phyloP scores from a whole-genome alignment of 495 filamentous ascomycete genomes.

The Penicillium soppii region DNA sequence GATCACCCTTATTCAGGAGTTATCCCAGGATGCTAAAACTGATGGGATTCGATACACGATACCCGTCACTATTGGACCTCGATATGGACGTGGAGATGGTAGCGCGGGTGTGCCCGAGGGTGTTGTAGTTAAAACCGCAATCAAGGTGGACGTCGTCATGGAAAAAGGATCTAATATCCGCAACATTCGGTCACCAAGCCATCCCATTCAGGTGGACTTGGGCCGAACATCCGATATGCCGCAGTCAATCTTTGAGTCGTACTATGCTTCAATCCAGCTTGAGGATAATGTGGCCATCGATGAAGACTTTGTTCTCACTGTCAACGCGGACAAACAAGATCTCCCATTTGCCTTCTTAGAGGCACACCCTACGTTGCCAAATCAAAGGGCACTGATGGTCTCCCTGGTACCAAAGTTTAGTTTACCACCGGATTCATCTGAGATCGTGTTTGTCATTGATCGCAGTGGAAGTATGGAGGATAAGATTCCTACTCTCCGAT shows the following conservation, averaged over 20 bases:
- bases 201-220: constrained; percentile 61
- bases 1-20: constrained; percentile 64
- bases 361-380: constrained; percentile 6
- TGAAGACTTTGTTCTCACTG: constrained; percentile 43
- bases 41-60: constrained; percentile 66
- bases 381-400: constrained; percentile 11
- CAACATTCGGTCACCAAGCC: constrained; percentile 59
- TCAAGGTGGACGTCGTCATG: constrained; percentile 60
- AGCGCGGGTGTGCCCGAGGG: not conserved
- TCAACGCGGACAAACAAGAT: constrained; percentile 9
- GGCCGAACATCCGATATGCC: constrained; percentile 50
- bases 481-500: constrained; percentile 3
- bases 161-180: constrained; percentile 53
- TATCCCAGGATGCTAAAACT: constrained; percentile 62
- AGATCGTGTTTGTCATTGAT: constrained; percentile 12
- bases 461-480: constrained; percentile 7
- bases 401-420: constrained; percentile 12
- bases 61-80: constrained; percentile 60
- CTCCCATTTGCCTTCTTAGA: constrained; percentile 10
- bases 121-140: constrained; percentile 41
- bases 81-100: constrained; percentile 50
- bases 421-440: constrained; percentile 1
- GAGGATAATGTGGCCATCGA: constrained; percentile 42
- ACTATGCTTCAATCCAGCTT: constrained; percentile 58
- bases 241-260: constrained; percentile 42